Base-by-base conservation (phyloP, 2,329 filamentous ascomycete species). In the Sporothrix dimorphospora region DNA sequence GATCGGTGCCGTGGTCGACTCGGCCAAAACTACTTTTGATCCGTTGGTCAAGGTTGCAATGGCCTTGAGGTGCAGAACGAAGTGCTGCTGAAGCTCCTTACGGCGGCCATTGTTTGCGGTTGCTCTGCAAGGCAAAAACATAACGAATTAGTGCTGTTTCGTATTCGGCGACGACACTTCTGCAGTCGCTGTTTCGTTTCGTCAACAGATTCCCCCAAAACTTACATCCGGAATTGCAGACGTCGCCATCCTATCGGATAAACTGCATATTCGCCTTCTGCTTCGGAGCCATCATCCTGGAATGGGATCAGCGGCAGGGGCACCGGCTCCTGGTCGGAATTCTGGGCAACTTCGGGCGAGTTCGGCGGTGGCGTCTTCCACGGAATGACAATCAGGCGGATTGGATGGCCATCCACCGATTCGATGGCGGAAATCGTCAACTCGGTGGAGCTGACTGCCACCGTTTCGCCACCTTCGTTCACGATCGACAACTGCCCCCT, bases 1-100 rank as follows among this genome's bases (percentile, higher is more conserved):
- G 76, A 98, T 95, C 1, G 95, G 93, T 0, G 94, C 92, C 0
- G 95, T 98, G 40, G 91, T 91, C 19, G 94, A 90, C 81, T 98
- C 94, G 69, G 92, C 92, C 69, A 98, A 86, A 8, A 93, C 87
- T 45, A 94, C 87, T 80, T 94, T 97, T 45, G 87, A 87, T n/a
- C 94, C 94, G 73, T 93, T 96, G 0, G 93, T 88, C 67, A 98
- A 83, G 0, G 93, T 96, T 19, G 91, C 94, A 75, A 94, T 85
- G 11, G 97, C 91, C 81, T 95, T 97, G 69, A 98, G 84, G 75
- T 94, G 91, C 72, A 98, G 87, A 12, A 97, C 90, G 81, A 98
- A 98, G 82, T 98, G 95, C 79, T 98, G 95, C 79, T 98, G 95
- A 61, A 98, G 87, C 80, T 98, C 95, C 83, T 97, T 97, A 74